Conservation (phyloP, 176 grass and related monocot genomes). For the Phyllostachys edulis region DNA sequence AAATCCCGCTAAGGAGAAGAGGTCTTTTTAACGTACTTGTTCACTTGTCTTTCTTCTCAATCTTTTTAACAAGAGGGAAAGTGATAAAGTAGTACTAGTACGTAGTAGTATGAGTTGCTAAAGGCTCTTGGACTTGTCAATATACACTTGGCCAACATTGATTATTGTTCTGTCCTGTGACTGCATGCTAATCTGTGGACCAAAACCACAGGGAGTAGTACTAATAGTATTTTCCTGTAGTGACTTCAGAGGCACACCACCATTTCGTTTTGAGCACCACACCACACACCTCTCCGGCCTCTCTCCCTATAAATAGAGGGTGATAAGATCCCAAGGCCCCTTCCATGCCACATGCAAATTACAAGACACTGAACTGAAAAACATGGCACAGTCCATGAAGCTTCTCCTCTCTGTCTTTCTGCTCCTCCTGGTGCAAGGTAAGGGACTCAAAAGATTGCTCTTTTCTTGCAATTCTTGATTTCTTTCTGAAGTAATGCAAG, state of each 20-base stretch:
- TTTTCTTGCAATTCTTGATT: not conserved
- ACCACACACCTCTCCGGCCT: not conserved
- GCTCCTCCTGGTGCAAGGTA: conserved; percentile 36
- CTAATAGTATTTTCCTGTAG: not conserved
- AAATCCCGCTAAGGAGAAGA: not conserved
- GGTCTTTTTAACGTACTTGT: not conserved
- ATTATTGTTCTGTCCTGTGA: not conserved
- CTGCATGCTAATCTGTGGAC: not conserved
- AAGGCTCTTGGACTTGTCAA: not conserved
- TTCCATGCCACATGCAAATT: not conserved
- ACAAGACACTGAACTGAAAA: not conserved
- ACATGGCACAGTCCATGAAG: conserved; percentile 6
- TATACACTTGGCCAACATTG: not conserved
- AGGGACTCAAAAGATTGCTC: not conserved
- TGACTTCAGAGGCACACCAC: not conserved
- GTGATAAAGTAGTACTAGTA: too few relatives aligned
- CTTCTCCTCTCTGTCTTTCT: conserved; percentile 24
- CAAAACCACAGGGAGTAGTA: not conserved
- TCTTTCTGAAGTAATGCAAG: not conserved
- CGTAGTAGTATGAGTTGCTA: not conserved
- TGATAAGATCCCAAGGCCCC: not conserved
- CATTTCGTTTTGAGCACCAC: not conserved
- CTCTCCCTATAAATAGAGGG: not conserved
- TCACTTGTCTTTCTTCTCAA: not conserved
- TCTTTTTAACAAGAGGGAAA: not conserved